These are phyloP conservation scores for Colletotrichum eremochloae DNA, from an alignment of 2,329 filamentous ascomycete species.

Conservation along the genomic window DNA sequence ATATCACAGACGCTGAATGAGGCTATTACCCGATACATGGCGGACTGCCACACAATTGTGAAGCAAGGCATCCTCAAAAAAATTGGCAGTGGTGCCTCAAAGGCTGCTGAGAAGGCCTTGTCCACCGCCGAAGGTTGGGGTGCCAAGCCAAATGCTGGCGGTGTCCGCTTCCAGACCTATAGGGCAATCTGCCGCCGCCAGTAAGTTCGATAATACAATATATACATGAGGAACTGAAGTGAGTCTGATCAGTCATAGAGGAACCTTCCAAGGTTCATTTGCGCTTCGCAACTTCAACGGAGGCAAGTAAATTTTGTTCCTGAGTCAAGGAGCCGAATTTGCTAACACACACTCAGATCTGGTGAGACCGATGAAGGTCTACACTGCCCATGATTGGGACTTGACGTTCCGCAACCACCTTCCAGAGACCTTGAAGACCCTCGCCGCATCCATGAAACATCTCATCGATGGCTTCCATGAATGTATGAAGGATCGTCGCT, in stretches of 20 bases:
- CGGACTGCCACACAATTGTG: not conserved
- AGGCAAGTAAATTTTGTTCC: not conserved
- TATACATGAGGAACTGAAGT: not conserved
- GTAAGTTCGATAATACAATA: slow-evolving; percentile 50
- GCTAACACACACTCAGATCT: slow-evolving; percentile 44
- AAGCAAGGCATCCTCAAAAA: not conserved
- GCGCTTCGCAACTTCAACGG: slow-evolving; percentile 31
- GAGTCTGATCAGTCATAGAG: slow-evolving; percentile 12
- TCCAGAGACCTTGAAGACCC: slow-evolving; percentile 16
- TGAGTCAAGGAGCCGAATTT: too few relatives aligned
- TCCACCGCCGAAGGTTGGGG: slow-evolving; percentile 51
- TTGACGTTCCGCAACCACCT: slow-evolving; percentile 45
- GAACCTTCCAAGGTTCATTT: slow-evolving; percentile 16
- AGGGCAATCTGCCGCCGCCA: slow-evolving; percentile 60
- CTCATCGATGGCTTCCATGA: slow-evolving; percentile 19
- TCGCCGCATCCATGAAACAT: not conserved
- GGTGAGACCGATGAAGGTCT: slow-evolving; percentile 43
- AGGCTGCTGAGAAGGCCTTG: slow-evolving; percentile 14
- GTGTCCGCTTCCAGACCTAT: slow-evolving; percentile 45
- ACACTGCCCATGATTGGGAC: slow-evolving; percentile 45
- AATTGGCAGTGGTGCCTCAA: not conserved
- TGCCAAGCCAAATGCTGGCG: slow-evolving; percentile 21
- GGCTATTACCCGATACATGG: not conserved
- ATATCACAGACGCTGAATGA: slow-evolving; percentile 12
- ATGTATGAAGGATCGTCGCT: slow-evolving; percentile 10